These are phyloP conservation scores for Elsinoe perseae DNA, from an alignment of 2,329 filamentous ascomycete species.

Conservation along the genomic window DNA sequence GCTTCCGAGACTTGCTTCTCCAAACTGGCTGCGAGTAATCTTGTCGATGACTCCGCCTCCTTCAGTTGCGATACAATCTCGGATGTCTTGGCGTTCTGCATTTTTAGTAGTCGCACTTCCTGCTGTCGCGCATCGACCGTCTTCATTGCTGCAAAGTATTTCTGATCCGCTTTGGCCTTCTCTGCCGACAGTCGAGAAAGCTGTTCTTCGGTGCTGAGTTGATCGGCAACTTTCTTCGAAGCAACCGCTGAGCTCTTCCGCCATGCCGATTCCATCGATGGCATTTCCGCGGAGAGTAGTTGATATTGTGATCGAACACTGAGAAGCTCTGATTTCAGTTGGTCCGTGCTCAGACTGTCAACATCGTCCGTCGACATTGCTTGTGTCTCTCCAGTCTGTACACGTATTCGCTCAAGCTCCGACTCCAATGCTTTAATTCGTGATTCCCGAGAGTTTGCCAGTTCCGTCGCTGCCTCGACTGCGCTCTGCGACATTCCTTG, in stretches of 20 bases:
- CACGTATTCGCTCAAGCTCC: constrained; percentile 64
- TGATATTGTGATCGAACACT: constrained; percentile 73
- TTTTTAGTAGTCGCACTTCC: constrained; percentile 70
- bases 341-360: constrained; percentile 57
- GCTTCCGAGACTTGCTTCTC: constrained; percentile 86
- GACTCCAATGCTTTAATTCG: constrained; percentile 75
- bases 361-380: constrained; percentile 31
- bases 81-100: constrained; percentile 80
- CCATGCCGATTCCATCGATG: constrained; percentile 83
- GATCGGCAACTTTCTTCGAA: constrained; percentile 77
- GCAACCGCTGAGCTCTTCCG: constrained; percentile 80
- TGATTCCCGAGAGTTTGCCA: constrained; percentile 69
- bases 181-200: constrained; percentile 67
- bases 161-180: constrained; percentile 94
- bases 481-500: constrained; percentile 69
- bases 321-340: constrained; percentile 64
- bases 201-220: constrained; percentile 67
- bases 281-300: constrained; percentile 78
- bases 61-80: constrained; percentile 92
- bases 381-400: constrained; percentile 45
- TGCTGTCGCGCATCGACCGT: constrained; percentile 77
- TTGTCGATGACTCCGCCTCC: constrained; percentile 72
- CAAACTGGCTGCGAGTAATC: constrained; percentile 68
- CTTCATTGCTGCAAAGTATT: constrained; percentile 94
- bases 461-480: constrained; percentile 66